Conservation (phyloP, 371 early-diverging fungal genomes). For the Circinella umbellata region DNA sequence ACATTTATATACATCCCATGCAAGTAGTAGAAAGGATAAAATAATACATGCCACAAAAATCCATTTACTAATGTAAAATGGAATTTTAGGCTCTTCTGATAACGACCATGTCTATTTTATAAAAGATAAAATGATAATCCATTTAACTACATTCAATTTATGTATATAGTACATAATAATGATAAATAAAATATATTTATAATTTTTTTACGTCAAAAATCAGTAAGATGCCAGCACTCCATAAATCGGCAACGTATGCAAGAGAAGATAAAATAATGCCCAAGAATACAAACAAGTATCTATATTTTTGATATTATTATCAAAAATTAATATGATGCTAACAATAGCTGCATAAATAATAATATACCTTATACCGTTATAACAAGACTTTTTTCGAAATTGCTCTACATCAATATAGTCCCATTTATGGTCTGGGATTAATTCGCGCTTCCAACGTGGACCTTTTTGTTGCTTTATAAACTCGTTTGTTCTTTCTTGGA, state of each 20-base stretch:
- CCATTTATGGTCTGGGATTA: constrained; percentile 85
- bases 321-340: constrained; percentile 12
- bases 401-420: constrained; percentile 87
- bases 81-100: constrained; percentile 41
- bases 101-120: constrained; percentile 37
- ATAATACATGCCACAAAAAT: constrained; percentile 74
- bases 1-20: constrained; percentile 76
- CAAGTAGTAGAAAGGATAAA: constrained; percentile 71
- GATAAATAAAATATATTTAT: constrained; percentile 1
- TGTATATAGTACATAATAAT: not conserved
- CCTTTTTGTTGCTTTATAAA: constrained; percentile 31
- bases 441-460: constrained; percentile 80
- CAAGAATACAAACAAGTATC: constrained; percentile 68
- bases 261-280: constrained; percentile 75
- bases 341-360: not conserved
- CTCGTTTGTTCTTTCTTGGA: constrained; percentile 19
- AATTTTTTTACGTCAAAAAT: constrained; percentile 41
- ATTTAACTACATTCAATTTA: not conserved
- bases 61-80: constrained; percentile 56
- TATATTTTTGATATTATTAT: not conserved
- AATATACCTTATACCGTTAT: constrained; percentile 35
- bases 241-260: constrained; percentile 76
- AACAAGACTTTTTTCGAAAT: constrained; percentile 51
- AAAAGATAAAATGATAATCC: not conserved
- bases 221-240: constrained; percentile 64